Percentiles rank a stretch among this genome's conserved stretches.
These are phyloP conservation scores for Phytophthora rubi DNA, from an alignment of 352 stramenopile species.

Conservation along the genomic window DNA sequence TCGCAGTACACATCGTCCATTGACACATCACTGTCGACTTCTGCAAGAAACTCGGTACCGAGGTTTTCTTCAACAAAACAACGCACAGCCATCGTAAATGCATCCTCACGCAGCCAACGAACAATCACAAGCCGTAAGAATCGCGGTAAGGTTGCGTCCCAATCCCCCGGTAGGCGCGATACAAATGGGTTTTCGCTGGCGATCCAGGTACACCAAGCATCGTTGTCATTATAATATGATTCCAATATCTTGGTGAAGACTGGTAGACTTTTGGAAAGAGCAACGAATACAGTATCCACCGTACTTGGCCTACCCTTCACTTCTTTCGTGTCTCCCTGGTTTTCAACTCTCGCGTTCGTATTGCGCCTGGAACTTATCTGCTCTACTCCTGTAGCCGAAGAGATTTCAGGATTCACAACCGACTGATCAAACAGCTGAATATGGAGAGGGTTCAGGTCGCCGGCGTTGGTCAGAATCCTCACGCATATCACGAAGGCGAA, in stretches of 20 bases:
- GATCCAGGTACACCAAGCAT: conserved; percentile 52
- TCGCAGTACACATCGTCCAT: conserved; percentile 67
- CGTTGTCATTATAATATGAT: conserved; percentile 51
- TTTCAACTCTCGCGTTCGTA: neutral
- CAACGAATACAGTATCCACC: conserved; percentile 33
- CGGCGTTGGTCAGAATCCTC: conserved; percentile 55
- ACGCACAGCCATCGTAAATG: conserved; percentile 40
- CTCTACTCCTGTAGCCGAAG: neutral
- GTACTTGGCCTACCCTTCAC: neutral
- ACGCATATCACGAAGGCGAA: conserved; percentile 70
- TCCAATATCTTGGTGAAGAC: conserved; percentile 45
- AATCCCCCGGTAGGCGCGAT: conserved; percentile 42
- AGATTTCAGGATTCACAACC: conserved; percentile 3
- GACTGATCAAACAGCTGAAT: conserved; percentile 45
- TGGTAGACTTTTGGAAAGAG: conserved; percentile 27
- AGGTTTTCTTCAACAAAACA: conserved; percentile 55
- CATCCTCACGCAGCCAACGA: conserved; percentile 64
- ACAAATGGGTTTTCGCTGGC: conserved; percentile 45
- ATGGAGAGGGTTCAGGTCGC: conserved; percentile 43
- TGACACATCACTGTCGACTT: conserved; percentile 12
- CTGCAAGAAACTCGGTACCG: conserved; percentile 28
- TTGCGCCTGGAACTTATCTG: neutral
- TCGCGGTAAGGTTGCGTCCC: conserved; percentile 32
- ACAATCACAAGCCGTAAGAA: conserved; percentile 70
- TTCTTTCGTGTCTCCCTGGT: neutral